A percentile compares a stretch with the other conserved stretches of the same genome.
Conservation (phyloP, 768 basidiomycete genomes). For the Saitozyma podzolica region DNA sequence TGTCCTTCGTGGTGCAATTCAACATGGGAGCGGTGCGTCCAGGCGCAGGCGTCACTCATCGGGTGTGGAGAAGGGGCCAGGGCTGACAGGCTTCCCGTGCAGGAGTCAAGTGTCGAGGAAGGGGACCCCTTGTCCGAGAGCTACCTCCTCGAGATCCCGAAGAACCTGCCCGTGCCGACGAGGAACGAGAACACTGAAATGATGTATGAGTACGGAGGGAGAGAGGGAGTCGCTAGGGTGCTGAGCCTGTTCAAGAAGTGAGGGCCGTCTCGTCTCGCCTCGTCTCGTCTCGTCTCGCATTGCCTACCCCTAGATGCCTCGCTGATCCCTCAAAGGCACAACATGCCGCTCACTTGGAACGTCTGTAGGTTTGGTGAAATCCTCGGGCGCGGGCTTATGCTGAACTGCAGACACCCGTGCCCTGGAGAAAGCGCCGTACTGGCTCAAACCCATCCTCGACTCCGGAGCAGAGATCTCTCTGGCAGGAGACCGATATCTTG, state of each 20-base stretch:
- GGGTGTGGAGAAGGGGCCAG: neutral
- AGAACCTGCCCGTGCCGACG: constrained; percentile 3
- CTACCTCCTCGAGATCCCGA: constrained; percentile 26
- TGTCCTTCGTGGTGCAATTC: constrained; percentile 28
- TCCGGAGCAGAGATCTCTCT: constrained; percentile 29
- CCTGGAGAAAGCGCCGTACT: constrained; percentile 30
- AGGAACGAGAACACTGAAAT: constrained; percentile 20
- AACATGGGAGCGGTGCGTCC: constrained; percentile 28
- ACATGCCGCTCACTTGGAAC: constrained; percentile 35
- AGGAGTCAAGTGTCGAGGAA: constrained; percentile 17
- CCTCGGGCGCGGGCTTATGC: neutral
- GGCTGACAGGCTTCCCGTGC: neutral
- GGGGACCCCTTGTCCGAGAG: constrained; percentile 15
- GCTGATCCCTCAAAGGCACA: constrained; percentile 15
- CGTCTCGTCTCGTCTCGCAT: no score
- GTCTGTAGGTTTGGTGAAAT: constrained; percentile 6
- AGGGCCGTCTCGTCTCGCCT: neutral
- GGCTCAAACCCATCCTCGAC: constrained; percentile 28
- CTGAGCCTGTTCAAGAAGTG: constrained; percentile 27
- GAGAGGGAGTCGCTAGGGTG: constrained; percentile 25
- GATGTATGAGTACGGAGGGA: constrained; percentile 31
- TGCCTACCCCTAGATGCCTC: neutral
- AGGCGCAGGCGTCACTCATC: no score
- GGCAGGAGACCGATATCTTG: constrained; percentile 34
- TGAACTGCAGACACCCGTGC: constrained; percentile 21